phyloP scores from a whole-genome alignment of 2,329 filamentous ascomycete genomes.

The Orbilia quercus region DNA sequence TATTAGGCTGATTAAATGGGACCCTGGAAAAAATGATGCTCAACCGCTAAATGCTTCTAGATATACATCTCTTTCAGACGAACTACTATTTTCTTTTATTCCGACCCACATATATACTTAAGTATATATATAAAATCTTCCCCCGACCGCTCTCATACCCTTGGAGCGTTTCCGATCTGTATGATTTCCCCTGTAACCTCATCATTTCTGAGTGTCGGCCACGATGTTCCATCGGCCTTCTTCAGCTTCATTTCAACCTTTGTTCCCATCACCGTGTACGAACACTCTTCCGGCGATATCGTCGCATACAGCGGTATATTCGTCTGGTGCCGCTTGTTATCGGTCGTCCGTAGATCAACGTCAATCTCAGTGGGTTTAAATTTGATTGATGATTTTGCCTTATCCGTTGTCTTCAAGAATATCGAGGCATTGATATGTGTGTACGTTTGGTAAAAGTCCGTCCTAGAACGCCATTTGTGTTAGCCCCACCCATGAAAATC shows the following conservation, averaged over 20 bases:
- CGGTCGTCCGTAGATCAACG: slow-evolving; percentile 86
- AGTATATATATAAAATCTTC: neutral
- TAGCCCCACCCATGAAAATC: slow-evolving; percentile 18
- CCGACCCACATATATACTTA: no score
- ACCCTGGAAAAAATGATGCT: neutral
- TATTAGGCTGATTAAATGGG: slow-evolving; percentile 46
- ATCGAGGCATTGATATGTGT: slow-evolving; percentile 87
- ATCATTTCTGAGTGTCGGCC: slow-evolving; percentile 85
- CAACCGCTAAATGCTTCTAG: no score
- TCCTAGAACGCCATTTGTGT: slow-evolving; percentile 64
- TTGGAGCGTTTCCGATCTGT: slow-evolving; percentile 84
- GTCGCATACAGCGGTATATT: slow-evolving; percentile 78
- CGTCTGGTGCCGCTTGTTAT: slow-evolving; percentile 82
- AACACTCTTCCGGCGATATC: slow-evolving; percentile 80
- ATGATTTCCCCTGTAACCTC: slow-evolving; percentile 84
- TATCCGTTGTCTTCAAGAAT: slow-evolving; percentile 97
- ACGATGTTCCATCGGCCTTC: slow-evolving; percentile 70
- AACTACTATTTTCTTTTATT: no score
- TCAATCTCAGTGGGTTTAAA: slow-evolving; percentile 74
- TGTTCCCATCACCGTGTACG: slow-evolving; percentile 84
- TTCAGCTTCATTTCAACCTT: slow-evolving; percentile 84
- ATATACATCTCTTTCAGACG: no score
- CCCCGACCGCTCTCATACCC: slow-evolving; percentile 63
- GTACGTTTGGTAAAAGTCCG: slow-evolving; percentile 95
- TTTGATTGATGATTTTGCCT: slow-evolving; percentile 76